These are phyloP conservation scores for Rhodotorula sp. DNA, from an alignment of 1,284 basidiomycete species.

Conservation along the genomic window DNA sequence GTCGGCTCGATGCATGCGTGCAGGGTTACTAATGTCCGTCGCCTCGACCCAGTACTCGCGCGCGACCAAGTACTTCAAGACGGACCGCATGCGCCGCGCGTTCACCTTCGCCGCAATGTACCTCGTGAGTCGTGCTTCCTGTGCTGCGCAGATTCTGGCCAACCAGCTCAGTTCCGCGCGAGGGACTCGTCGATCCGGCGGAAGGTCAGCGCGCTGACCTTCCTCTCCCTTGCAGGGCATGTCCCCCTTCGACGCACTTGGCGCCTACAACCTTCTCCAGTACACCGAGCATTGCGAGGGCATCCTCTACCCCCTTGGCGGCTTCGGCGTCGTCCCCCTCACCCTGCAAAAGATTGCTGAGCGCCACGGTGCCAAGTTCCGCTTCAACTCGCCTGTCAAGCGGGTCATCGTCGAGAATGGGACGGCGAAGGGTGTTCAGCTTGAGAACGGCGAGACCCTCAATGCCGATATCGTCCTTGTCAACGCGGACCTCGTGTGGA, in stretches of 20 bases:
- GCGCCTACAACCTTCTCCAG: slow-evolving; percentile 58
- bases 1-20: background rate
- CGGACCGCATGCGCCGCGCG: slow-evolving; percentile 56
- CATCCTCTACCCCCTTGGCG: slow-evolving; percentile 60
- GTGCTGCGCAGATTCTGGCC: too few relatives aligned
- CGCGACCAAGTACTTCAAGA: slow-evolving; percentile 56
- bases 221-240: slow-evolving; percentile 50
- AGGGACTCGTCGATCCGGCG: too few relatives aligned
- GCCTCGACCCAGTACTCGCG: slow-evolving; percentile 50
- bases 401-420: slow-evolving; percentile 51
- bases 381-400: slow-evolving; percentile 53
- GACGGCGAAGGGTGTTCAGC: slow-evolving; percentile 53
- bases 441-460: slow-evolving; percentile 53
- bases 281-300: slow-evolving; percentile 60
- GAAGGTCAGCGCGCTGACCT: slow-evolving; percentile 14
- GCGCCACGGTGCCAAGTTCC: slow-evolving; percentile 53
- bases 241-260: slow-evolving; percentile 59
- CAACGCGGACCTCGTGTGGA: slow-evolving; percentile 60
- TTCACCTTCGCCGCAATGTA: slow-evolving; percentile 56
- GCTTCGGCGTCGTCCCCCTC: slow-evolving; percentile 56
- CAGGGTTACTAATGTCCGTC: slow-evolving; percentile 28
- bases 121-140: slow-evolving; percentile 32
- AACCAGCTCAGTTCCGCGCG: too few relatives aligned
- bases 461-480: slow-evolving; percentile 58
- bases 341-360: slow-evolving; percentile 56